Percentiles rank a stretch among this genome's conserved stretches.
phyloP scores from a whole-genome alignment of 495 filamentous ascomycete species.

The Parachaetomium inaequale region DNA sequence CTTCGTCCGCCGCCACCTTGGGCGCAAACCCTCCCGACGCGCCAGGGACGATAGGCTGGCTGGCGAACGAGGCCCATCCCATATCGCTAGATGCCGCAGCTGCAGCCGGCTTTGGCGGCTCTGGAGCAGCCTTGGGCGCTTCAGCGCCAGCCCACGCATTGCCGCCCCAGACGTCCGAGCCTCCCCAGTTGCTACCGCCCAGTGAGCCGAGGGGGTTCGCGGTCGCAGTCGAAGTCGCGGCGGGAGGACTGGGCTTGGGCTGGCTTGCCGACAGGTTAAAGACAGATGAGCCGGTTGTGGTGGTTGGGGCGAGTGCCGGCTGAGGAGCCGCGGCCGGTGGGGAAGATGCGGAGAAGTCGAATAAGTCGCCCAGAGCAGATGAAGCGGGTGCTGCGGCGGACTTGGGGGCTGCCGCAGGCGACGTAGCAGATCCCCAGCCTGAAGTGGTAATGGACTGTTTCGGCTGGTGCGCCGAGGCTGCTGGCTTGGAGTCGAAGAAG shows the following conservation, averaged over 20 bases:
- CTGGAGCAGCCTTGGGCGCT: conserved; percentile 34
- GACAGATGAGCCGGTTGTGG: conserved; percentile 53
- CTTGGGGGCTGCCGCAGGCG: conserved; percentile 44
- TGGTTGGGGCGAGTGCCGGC: conserved; percentile 41
- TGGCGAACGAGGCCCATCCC: conserved; percentile 59
- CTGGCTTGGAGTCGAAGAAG: conserved; percentile 74
- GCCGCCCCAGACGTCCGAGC: conserved; percentile 51
- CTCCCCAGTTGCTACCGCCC: conserved; percentile 43
- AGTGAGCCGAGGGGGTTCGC: conserved; percentile 35
- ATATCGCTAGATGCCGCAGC: conserved; percentile 42
- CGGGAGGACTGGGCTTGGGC: conserved; percentile 45
- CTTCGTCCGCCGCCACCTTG: conserved; percentile 76
- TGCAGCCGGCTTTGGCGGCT: conserved; percentile 30
- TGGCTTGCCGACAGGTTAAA: conserved; percentile 71
- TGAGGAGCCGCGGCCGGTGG: conserved; percentile 44
- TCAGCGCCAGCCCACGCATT: conserved; percentile 55
- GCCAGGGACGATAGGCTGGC: conserved; percentile 52
- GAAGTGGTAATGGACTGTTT: conserved; percentile 49
- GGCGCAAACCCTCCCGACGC: conserved; percentile 53
- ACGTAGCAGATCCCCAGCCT: conserved; percentile 53
- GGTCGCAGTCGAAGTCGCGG: conserved; percentile 26
- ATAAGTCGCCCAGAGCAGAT: conserved; percentile 65
- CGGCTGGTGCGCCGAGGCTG: conserved; percentile 49
- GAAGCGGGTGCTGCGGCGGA: conserved; percentile 45
- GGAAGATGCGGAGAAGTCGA: conserved; percentile 63